phyloP scores from a whole-genome alignment of 2,329 filamentous ascomycete species.

The Curvularia eragrostidis region DNA sequence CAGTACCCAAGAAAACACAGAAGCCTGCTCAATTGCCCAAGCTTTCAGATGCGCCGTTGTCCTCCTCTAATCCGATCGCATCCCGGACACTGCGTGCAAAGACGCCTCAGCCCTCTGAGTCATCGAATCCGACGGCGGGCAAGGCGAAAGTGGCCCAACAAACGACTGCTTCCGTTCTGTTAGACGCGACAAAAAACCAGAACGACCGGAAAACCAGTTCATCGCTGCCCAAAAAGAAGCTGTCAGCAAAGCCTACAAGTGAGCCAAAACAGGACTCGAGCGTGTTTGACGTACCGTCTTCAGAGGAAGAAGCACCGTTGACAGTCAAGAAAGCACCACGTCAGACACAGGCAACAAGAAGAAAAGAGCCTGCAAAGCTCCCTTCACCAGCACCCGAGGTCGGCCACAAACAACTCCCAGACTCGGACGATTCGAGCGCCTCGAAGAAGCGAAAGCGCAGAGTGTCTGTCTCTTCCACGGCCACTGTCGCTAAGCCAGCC shows the following conservation, averaged over 20 bases:
- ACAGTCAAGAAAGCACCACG: conserved; percentile 27
- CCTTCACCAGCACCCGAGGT: conserved; percentile 5
- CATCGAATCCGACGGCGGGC: conserved; percentile 10
- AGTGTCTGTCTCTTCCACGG: conserved; percentile 27
- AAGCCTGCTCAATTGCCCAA: conserved; percentile 12
- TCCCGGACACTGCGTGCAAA: conserved; percentile 16
- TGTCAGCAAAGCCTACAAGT: conserved; percentile 5
- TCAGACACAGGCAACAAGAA: conserved; percentile 14
- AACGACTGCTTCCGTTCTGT: conserved; percentile 21
- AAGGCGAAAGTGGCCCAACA: conserved; percentile 24
- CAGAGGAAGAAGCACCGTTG: conserved; percentile 33
- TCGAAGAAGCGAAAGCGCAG: conserved; percentile 44
- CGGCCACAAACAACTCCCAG: conserved; percentile 19
- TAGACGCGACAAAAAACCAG: conserved; percentile 11
- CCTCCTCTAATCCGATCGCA: conserved; percentile 1
- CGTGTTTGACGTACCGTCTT: conserved; percentile 38
- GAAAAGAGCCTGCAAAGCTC: conserved; percentile 22
- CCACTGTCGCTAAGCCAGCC: conserved; percentile 15
- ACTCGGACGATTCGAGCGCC: conserved; percentile 40
- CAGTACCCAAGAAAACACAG: conserved; percentile 13
- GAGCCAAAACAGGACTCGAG: conserved; percentile 18
- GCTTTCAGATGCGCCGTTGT: conserved; percentile 6
- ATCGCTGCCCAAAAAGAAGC: conserved; percentile 12
- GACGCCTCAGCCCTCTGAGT: conserved; percentile 19
- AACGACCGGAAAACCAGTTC: conserved; percentile 12